A percentile compares a stretch with the other conserved stretches of the same genome.
phyloP scores from a whole-genome alignment of 1,284 basidiomycete genomes.

The Cryptococcus sp. region DNA sequence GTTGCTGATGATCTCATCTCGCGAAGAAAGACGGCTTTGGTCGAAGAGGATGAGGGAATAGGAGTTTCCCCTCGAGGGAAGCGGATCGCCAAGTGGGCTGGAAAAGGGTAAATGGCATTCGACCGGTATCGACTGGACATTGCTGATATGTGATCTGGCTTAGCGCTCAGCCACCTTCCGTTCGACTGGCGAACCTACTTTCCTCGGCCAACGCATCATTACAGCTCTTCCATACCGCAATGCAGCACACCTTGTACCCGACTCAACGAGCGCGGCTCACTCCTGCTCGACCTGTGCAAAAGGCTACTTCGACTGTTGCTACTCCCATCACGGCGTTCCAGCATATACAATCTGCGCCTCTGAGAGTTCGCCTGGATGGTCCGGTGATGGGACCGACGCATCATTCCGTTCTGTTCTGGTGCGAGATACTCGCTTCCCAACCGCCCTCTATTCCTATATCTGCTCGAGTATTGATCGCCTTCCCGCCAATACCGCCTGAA shows the following conservation, averaged over 20 bases:
- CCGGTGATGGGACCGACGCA: slow-evolving; percentile 23
- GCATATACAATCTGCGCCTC: slow-evolving; percentile 16
- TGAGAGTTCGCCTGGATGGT: slow-evolving; percentile 4
- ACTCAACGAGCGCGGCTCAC: slow-evolving; percentile 4
- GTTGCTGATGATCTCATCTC: slow-evolving; percentile 4
- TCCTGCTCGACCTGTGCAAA: not conserved
- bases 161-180: slow-evolving; percentile 24
- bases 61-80: slow-evolving; percentile 46
- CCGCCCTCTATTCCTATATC: not conserved
- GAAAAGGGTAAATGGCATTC: slow-evolving; percentile 27
- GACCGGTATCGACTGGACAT: not conserved
- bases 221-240: slow-evolving; percentile 46
- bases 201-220: slow-evolving; percentile 30
- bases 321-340: slow-evolving; percentile 7
- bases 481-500: slow-evolving; percentile 29
- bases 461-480: slow-evolving; percentile 14
- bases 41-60: slow-evolving; percentile 34
- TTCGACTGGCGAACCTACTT: slow-evolving; percentile 17
- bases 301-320: not conserved
- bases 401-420: slow-evolving; percentile 22
- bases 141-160: not conserved
- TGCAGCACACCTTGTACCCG: slow-evolving; percentile 34
- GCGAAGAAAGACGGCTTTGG: slow-evolving; percentile 3
- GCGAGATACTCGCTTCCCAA: slow-evolving; percentile 5
- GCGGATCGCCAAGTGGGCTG: slow-evolving; percentile 30